Evolutionary conservation across 176 grass and related monocot species (phyloP), one percentile per base, ranked within the genome.

Genomic region (Aechmea fasciata): DNA sequence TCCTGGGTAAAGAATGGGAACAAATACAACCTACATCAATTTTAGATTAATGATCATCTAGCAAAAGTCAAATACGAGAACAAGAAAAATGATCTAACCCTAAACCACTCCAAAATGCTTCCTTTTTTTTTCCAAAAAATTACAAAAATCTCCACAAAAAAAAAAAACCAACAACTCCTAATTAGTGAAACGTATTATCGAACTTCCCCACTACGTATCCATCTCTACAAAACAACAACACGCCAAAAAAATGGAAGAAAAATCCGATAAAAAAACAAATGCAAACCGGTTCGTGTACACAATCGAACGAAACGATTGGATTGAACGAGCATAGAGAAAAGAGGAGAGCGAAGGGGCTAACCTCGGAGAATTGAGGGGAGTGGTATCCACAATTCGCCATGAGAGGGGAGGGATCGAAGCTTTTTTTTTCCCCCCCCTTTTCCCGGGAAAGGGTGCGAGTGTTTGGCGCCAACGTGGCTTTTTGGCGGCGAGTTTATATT

Each of bases 331-430:
- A 59, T 17, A 13, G 70, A 57, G 67, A 15, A 67, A 19, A 15
- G 65, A 57, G 9, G 28, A 28, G 10, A 51, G 48, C 47, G 41
- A 13, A 7, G 13, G 2, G 22, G 18, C 63, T 59, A 77, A 91
- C 92, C 92, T 91, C 88, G n/a, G 88, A 96, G 78, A 96, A 91
- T 26, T 87, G 47, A 23, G 92, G 88, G 47, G 88, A 89, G 76
- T 79, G 88, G 73, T 84, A 91, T 2, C 75, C 75, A 68, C 74
- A 87, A 67, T 29, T 75, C 50, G 82, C 84, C 92, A 96, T 91
- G 66, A 1, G 70, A 47, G 71, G 29, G 50, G 55, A 18, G 61
- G 57, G 22, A 57, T 12, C 67, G 51, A 22, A 61, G 55, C 55
- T 15, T 61, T 61, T 41, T 33, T 33, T 41, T 33, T 33, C 6